Base-by-base conservation (phyloP, 2,329 filamentous ascomycete species). In the Domatiomyces catenatus region DNA sequence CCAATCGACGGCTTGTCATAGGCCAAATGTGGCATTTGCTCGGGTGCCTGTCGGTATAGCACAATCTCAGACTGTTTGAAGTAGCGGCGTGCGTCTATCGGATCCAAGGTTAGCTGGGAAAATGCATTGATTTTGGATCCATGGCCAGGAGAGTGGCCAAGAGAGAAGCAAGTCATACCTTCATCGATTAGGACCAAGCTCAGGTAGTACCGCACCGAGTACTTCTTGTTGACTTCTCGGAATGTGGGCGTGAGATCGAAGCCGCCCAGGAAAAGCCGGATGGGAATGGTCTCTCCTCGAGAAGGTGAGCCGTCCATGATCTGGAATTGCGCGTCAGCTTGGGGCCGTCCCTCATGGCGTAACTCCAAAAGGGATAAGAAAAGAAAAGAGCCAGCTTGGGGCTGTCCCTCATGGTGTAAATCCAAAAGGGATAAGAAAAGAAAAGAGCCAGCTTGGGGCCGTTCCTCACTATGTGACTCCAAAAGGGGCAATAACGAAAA, bases 291-390 rank as follows among this genome's bases (percentile, higher is more conserved):
- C 69, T 86, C 83, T 62, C 83, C 80, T 73, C 92, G 78, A 49
- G 89, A 95, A 32, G 92, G 92, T n/a, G 90, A 96, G 53, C 92
- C 92, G 66, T 98, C 92, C 92, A 98, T 98, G 64, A 98, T 98
- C 83, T 85, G 58, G 39, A 50, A 26, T 19, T 22, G 43, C 42
- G 32, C 15, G 32, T 39, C 12, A 39, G 32, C 15, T 15, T 2
- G 10, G 19, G 28, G 45, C 12, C 19, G 32, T 8, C 45, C 17
- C 22, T 2, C 43, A 12, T 44, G 8, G 18, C n/a, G n/a, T n/a
- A n/a, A n/a, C n/a, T n/a, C n/a, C n/a, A n/a, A n/a, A 6, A 24
- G 22, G 22, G 22, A 24, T 3, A 24, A 24, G 22, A 24, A 6
- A 24, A 24, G 6, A 6, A 24, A 24, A 26, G n/a, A 26, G 18